A percentile compares a stretch with the other conserved stretches of the same genome.
phyloP scores from a whole-genome alignment of 176 grass and related monocot species.

The Oryza meridionalis region DNA sequence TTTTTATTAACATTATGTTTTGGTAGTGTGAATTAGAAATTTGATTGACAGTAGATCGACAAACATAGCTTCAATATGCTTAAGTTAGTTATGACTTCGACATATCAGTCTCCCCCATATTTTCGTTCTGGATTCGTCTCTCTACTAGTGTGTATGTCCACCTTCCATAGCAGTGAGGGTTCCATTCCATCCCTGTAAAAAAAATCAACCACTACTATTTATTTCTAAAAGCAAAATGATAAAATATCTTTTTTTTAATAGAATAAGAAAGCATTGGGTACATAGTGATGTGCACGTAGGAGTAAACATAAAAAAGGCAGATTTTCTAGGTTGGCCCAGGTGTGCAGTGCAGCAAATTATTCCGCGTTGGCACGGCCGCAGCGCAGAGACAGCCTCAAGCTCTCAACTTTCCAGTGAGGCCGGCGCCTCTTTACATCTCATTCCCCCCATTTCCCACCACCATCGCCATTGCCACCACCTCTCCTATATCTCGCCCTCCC shows the following conservation, averaged over 20 bases:
- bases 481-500: constrained; percentile 42
- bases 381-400: constrained; percentile 3
- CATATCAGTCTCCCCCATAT: too few relatives aligned
- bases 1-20: too few relatives aligned
- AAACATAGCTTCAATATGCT: too few relatives aligned
- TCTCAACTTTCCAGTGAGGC: constrained; percentile 57
- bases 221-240: neutral
- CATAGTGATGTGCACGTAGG: neutral
- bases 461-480: constrained; percentile 24
- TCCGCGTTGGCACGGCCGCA: constrained; percentile 47
- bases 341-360: constrained; percentile 39
- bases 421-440: constrained; percentile 49
- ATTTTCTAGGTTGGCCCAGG: constrained; percentile 18
- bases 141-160: too few relatives aligned
- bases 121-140: too few relatives aligned
- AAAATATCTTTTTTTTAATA: too few relatives aligned
- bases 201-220: too few relatives aligned
- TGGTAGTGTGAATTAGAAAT: too few relatives aligned
- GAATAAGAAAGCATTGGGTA: neutral
- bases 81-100: too few relatives aligned
- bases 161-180: too few relatives aligned
- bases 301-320: neutral
- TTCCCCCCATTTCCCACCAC: constrained; percentile 1
- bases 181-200: too few relatives aligned
- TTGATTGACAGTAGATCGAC: too few relatives aligned